Evolutionary conservation across 495 filamentous ascomycete genomes (phyloP).

Genomic region (Lasiosphaeria ovina): DNA sequence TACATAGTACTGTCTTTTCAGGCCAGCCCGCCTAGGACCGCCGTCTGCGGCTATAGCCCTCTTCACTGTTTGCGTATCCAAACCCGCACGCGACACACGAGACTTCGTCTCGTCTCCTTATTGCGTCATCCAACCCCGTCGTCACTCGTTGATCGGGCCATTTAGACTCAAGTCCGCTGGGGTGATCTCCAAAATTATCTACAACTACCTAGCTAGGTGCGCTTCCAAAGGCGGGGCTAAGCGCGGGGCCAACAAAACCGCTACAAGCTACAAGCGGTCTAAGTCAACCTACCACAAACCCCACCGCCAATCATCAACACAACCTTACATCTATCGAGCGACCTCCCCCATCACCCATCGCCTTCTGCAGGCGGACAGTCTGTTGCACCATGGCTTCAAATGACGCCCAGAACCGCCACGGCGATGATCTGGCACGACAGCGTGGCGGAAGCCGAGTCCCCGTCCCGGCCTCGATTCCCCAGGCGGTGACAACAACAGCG

Average conservation of each 20-base stretch:
- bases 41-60: too few relatives aligned
- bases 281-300: neutral
- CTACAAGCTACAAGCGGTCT: too few relatives aligned
- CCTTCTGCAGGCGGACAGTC: neutral
- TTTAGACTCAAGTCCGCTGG: too few relatives aligned
- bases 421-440: slow-evolving; percentile 12
- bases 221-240: slow-evolving; percentile 3
- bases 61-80: too few relatives aligned
- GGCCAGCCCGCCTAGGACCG: too few relatives aligned
- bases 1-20: neutral
- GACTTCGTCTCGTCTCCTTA: too few relatives aligned
- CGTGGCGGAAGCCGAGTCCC: neutral
- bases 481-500: neutral
- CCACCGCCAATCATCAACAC: slow-evolving; percentile 1
- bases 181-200: too few relatives aligned
- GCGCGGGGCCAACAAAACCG: neutral
- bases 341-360: neutral
- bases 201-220: neutral
- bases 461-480: neutral
- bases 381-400: slow-evolving; percentile 20
- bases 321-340: neutral
- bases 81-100: too few relatives aligned
- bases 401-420: slow-evolving; percentile 18
- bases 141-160: too few relatives aligned
- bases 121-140: too few relatives aligned